phyloP scores from a whole-genome alignment of 2,329 filamentous ascomycete genomes.

The Penicillium glabrum region DNA sequence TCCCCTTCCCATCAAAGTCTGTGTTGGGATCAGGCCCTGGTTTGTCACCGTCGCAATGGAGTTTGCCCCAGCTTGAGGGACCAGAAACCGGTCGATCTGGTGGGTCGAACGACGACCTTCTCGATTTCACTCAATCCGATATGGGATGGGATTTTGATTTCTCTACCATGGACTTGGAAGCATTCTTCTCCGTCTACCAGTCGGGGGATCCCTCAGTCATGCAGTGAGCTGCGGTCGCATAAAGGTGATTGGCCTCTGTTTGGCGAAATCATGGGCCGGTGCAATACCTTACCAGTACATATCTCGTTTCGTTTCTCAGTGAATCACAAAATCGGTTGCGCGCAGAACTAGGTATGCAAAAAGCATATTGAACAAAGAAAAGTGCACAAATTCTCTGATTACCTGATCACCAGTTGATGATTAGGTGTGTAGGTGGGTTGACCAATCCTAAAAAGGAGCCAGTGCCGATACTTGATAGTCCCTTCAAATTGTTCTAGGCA shows the following conservation, averaged over 20 bases:
- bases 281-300: neutral
- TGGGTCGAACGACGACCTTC: constrained; percentile 32
- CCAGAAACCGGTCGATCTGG: constrained; percentile 23
- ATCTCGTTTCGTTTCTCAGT: neutral
- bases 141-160: constrained; percentile 43
- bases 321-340: neutral
- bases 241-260: too few relatives aligned
- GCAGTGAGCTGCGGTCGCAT: neutral
- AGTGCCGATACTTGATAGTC: too few relatives aligned
- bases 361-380: neutral
- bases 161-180: constrained; percentile 41
- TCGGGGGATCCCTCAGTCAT: neutral
- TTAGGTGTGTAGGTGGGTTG: too few relatives aligned
- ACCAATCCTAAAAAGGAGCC: too few relatives aligned
- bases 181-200: constrained; percentile 38
- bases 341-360: neutral
- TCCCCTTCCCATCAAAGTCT: neutral
- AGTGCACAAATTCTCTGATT: too few relatives aligned
- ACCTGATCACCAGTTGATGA: too few relatives aligned
- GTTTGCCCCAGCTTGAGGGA: constrained; percentile 19
- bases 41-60: constrained; percentile 23
- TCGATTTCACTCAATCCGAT: constrained; percentile 38
- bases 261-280: too few relatives aligned
- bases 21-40: constrained; percentile 2
- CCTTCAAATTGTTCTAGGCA: too few relatives aligned